phyloP scores from a whole-genome alignment of 2,329 filamentous ascomycete species.

The Emergomyces africanus region DNA sequence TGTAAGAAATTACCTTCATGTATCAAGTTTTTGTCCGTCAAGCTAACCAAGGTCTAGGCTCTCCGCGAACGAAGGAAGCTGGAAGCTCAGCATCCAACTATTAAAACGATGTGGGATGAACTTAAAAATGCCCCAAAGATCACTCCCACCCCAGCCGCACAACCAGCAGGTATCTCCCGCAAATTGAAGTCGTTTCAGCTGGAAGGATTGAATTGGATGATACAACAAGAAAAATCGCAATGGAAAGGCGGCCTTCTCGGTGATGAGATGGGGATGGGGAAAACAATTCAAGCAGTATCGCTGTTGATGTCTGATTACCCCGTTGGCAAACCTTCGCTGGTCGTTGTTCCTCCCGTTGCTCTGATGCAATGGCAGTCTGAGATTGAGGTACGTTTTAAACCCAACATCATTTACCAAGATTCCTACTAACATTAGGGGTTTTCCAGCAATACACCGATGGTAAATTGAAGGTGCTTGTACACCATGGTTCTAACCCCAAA shows the following conservation, averaged over 20 bases:
- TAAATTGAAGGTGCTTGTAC: slow-evolving; percentile 79
- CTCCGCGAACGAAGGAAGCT: slow-evolving; percentile 52
- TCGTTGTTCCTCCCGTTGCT: slow-evolving; percentile 84
- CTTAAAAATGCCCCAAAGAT: slow-evolving; percentile 57
- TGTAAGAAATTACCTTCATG: neutral
- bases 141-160: slow-evolving; percentile 49
- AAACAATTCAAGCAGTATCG: slow-evolving; percentile 96
- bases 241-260: slow-evolving; percentile 87
- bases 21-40: neutral
- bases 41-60: slow-evolving; percentile 17
- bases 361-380: slow-evolving; percentile 90
- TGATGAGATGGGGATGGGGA: slow-evolving; percentile 98
- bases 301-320: slow-evolving; percentile 97
- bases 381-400: slow-evolving; percentile 44
- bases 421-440: slow-evolving; percentile 6
- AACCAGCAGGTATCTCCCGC: slow-evolving; percentile 66
- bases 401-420: neutral
- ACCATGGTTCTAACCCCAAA: slow-evolving; percentile 75
- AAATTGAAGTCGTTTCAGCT: slow-evolving; percentile 88
- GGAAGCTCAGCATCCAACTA: slow-evolving; percentile 61
- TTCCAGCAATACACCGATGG: slow-evolving; percentile 59
- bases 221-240: slow-evolving; percentile 67
- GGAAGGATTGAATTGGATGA: slow-evolving; percentile 91
- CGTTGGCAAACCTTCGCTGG: slow-evolving; percentile 66
- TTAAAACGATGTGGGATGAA: slow-evolving; percentile 74